Percentiles rank a stretch among this genome's conserved stretches.
phyloP scores from a whole-genome alignment of 805 yeast genomes.

The Lachancea lanzarotensis region DNA sequence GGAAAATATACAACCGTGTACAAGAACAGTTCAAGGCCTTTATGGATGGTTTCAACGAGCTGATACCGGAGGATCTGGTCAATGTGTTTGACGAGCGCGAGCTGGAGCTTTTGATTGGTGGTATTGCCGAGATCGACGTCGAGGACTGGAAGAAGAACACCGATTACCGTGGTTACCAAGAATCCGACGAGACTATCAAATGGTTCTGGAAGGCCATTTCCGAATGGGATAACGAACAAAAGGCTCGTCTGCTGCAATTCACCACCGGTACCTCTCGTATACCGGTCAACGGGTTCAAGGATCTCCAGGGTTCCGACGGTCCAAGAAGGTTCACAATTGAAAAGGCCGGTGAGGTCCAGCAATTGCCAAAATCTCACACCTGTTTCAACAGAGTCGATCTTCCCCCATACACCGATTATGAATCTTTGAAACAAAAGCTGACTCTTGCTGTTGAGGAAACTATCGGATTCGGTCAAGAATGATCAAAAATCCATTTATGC shows the following conservation, averaged over 20 bases:
- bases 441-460: conserved; percentile 98
- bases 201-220: conserved; percentile 97
- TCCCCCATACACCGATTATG: conserved; percentile 87
- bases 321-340: conserved; percentile 98
- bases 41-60: conserved; percentile 94
- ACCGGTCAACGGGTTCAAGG: conserved; percentile 98
- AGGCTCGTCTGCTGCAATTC: conserved; percentile 90
- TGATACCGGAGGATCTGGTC: conserved; percentile 93
- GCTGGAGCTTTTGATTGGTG: conserved; percentile 92
- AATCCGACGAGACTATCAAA: conserved; percentile 90
- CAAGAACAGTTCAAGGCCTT: conserved; percentile 95
- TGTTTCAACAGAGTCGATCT: conserved; percentile 98
- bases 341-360: conserved; percentile 91
- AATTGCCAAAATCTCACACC: conserved; percentile 94
- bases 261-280: conserved; percentile 99
- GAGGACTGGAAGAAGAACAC: conserved; percentile 99
- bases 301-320: conserved; percentile 97
- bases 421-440: conserved; percentile 78
- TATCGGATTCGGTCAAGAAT: conserved; percentile 98
- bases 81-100: conserved; percentile 98
- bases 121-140: conserved; percentile 94
- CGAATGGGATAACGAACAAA: conserved; percentile 94
- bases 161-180: conserved; percentile 96
- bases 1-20: conserved; percentile 90
- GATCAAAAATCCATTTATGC: conserved; percentile 3